Base-by-base conservation (phyloP, 306 rosid species). In the Vigna nakashimae region DNA sequence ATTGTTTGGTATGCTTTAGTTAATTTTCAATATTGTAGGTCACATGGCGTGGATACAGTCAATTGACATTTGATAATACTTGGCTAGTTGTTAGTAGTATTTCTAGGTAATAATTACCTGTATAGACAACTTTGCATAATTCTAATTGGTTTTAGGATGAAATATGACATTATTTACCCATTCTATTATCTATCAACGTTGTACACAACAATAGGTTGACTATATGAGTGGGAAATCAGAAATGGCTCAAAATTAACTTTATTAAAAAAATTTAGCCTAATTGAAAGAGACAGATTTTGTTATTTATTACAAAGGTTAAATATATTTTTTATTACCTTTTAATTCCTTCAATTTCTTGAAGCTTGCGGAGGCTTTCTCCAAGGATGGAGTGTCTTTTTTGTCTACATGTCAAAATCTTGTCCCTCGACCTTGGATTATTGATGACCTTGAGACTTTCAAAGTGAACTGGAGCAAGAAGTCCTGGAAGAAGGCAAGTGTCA, bases 311-410 rank as follows among this genome's bases (percentile, higher is more conserved):
- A 48, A 26, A 0, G 3, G 28, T 2, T 26, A 26, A 26, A 26
- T 26, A 26, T 26, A 26, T 26, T 26, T 26, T 26, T 26, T 26
- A 26, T 26, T 26, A 60, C 59, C 46, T 62, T 56, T 73, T 76
- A 66, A 75, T 64, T 65, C 74, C 75, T 38, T 73, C 51, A 55
- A 43, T 65, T 79, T 88, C 77, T 73, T 89, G 95, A 87, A 95
- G 98, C 99, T 95, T 55, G 99, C 94, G 55, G 99, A 92, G 87
- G 88, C 79, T 66, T 95, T 92, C 90, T 85, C 99, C 32, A 91
- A 50, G 85, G 96, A 95, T 74, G 99, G 98, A 28, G 85, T 95
- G 96, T 92, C 99, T 63, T 95, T 95, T 84, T 84, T 77, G 18
- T 88, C 91, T 77, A 89, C 92, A 77, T 91, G 92, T 80, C 89